Base-by-base conservation (phyloP, 108 stramenopile genomes). In the Nitzschia sp. region DNA sequence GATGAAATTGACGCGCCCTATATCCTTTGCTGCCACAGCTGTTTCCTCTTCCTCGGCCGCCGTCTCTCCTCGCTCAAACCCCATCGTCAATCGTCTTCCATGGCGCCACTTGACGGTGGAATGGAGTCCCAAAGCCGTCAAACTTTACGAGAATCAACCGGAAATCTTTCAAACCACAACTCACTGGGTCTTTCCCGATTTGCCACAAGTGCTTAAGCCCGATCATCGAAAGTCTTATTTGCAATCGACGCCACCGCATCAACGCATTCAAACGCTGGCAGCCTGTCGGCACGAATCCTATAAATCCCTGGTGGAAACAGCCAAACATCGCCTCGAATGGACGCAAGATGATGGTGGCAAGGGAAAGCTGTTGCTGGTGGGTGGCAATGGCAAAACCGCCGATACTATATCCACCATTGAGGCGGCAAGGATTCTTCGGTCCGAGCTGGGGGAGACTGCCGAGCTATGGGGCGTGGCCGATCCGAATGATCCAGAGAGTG, bases 381-480 rank as follows among this genome's bases (percentile, higher is more conserved):
- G 82, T 23, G 82, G 82, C 13, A 78, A 82, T 67, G 48, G 69
- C 2, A 73, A 72, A 28, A 27, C 23, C 6, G 18, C 33, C 23
- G n/a, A 13, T 23, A 53, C 63, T 13, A 1, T 82, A 30, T 75
- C 82, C 0, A 61, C 73, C 18, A 30, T 60, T 5, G 53, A 78
- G n/a, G 82, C 82, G 0, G 66, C 73, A 13, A 36, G 21, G 53
- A 76, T 81, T 27, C 45, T 76, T 25, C 34, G 34, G 13, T 46
- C 53, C 29, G 58, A 69, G 30, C 19, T 23, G 6, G 30, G 15
- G 3, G 45, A 28, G 35, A 21, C 18, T 32, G 25, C 38, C 19
- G 63, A 64, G 17, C 27, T 82, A 0, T 82, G 82, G 82, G 77
- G 69, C n/a, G 74, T 75, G 19, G 26, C 74, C 18, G 71, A 82